Evolutionary conservation across 163 green algal species (phyloP), one percentile per base, ranked within the genome.

Genomic region (Coccomyxa subellipsoidea): DNA sequence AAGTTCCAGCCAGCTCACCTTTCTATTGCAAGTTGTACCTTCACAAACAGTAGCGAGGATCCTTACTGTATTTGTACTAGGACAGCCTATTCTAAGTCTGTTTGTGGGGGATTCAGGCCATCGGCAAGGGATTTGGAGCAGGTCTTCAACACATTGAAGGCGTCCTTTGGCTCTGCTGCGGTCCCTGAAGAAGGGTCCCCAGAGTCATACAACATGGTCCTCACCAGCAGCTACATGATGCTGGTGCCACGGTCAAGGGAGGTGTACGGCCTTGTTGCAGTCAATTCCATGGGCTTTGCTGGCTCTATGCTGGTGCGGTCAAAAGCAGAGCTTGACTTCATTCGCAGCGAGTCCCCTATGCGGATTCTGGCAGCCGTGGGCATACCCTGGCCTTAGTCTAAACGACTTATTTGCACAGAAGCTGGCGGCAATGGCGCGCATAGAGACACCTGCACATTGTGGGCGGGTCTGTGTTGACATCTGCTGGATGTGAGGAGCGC

Each of bases 151-250:
- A 31, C 71, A 36, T 54, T 70, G 54, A 47, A 38, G 39, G 4
- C 23, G 27, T 38, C 54, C 78, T 32, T 32, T 37, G 32, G 75
- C 40, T 9, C 73, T 70, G 5, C 76, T 77, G 1, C 0, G 78
- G 47, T 37, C 66, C 29, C 34, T 4, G 53, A 80, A 32, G 37
- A 79, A 7, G 29, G 38, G 69, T 4, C 21, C 25, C 4, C 2
- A 3, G 25, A 25, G 0, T 93, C 87, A 18, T 97, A 95, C 87
- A 97, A 96, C 82, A 66, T 95, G 34, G 36, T 97, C 12, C 40
- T 96, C 18, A 93, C 92, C 7, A 36, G 35, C 2, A 38, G 81
- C 3, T 93, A 85, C 69, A 85, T 96, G 85, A 66, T 95, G 76
- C n/a, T 95, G 54, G 90, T 94, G 36, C 94, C 93, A 23, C 82